phyloP scores from a whole-genome alignment of 2,329 filamentous ascomycete species.

The Penicillium sp. region DNA sequence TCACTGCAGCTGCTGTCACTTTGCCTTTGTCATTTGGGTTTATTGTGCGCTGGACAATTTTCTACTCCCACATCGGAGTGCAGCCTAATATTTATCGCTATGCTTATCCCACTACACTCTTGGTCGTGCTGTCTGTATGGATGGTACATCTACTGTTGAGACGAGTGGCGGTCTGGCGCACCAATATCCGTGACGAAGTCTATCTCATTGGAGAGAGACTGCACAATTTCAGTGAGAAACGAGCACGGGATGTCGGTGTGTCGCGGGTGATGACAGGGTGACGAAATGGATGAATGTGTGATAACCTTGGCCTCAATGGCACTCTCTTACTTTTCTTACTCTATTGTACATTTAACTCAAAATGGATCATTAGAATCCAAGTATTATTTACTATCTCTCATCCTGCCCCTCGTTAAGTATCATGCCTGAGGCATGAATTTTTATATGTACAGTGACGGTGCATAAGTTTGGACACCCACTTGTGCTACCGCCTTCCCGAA shows the following conservation, averaged over 20 bases:
- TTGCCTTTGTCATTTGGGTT: slow-evolving; percentile 56
- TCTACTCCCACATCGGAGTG: slow-evolving; percentile 26
- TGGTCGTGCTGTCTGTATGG: slow-evolving; percentile 46
- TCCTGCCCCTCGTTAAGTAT: too few species aligned
- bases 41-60: slow-evolving; percentile 39
- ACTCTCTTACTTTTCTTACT: background rate
- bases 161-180: slow-evolving; percentile 66
- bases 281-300: slow-evolving; percentile 1
- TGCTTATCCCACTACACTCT: slow-evolving; percentile 61
- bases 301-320: background rate
- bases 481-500: too few species aligned
- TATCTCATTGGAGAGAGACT: slow-evolving; percentile 89
- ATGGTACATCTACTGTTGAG: slow-evolving; percentile 33
- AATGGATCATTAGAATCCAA: background rate
- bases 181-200: slow-evolving; percentile 80
- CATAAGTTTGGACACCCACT: too few species aligned
- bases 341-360: background rate
- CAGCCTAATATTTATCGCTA: slow-evolving; percentile 50
- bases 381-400: background rate
- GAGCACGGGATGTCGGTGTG: slow-evolving; percentile 33
- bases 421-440: background rate
- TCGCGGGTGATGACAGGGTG: slow-evolving; percentile 32
- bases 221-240: slow-evolving; percentile 76
- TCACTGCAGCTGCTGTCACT: slow-evolving; percentile 56
- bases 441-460: too few species aligned